Percentiles rank a stretch among this genome's conserved stretches.
Conservation (phyloP, 208 protist genomes). For the Leptomonas pyrrhocoris region DNA sequence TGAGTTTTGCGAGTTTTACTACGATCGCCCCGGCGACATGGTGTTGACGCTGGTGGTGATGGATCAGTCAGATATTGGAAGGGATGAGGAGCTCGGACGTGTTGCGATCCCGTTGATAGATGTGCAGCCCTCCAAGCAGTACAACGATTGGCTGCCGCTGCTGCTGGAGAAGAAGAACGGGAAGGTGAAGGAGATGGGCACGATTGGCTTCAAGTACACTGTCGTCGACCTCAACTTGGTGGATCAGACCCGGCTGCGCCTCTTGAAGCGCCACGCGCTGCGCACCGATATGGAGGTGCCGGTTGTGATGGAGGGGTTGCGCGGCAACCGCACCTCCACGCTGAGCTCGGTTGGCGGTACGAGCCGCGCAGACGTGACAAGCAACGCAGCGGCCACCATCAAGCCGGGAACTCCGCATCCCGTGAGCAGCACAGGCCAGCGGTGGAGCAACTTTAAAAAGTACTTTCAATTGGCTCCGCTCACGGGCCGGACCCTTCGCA, state of each 20-base stretch:
- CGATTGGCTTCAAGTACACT: conserved; percentile 80
- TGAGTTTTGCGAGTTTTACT: conserved; percentile 82
- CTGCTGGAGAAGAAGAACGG: conserved; percentile 33
- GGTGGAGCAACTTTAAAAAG: conserved; percentile 24
- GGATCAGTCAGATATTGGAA: conserved; percentile 66
- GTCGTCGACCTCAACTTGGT: conserved; percentile 70
- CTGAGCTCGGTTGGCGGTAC: neutral
- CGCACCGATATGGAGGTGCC: neutral
- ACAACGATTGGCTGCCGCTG: conserved; percentile 75
- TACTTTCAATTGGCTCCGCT: conserved; percentile 17
- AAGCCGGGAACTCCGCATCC: neutral
- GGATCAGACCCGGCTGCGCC: conserved; percentile 48
- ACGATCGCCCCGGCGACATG: conserved; percentile 52
- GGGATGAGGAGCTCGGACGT: conserved; percentile 67
- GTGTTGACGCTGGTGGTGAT: conserved; percentile 76
- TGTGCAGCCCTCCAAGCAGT: conserved; percentile 45
- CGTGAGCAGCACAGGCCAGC: neutral
- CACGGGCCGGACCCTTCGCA: neutral
- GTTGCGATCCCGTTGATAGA: conserved; percentile 58
- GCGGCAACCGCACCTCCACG: conserved; percentile 1
- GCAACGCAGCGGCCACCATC: neutral
- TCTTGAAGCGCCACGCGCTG: conserved; percentile 32
- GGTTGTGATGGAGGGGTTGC: conserved; percentile 10
- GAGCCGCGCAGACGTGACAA: neutral
- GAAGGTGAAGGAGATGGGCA: conserved; percentile 41